Percentiles rank a stretch among this genome's conserved stretches.
phyloP scores from a whole-genome alignment of 2,329 filamentous ascomycete species.

The Epichloe sp. region DNA sequence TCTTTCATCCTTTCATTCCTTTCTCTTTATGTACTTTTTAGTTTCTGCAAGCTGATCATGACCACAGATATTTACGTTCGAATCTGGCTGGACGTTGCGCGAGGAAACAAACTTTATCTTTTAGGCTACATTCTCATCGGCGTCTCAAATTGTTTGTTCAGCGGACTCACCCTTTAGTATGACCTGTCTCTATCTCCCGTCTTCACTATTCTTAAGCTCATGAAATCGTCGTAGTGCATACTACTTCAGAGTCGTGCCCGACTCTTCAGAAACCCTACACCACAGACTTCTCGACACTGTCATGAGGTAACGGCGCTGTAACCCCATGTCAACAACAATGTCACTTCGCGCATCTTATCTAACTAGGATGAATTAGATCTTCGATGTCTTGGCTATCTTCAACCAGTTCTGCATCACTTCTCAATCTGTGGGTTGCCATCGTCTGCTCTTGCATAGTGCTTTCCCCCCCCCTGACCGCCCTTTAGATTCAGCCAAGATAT shows the following conservation, averaged over 20 bases:
- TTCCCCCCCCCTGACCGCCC: neutral
- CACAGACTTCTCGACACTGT: neutral
- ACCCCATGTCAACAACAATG: neutral
- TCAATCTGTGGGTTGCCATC: neutral
- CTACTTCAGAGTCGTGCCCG: neutral
- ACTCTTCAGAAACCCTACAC: neutral
- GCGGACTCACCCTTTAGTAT: neutral
- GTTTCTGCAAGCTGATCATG: neutral
- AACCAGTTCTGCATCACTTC: neutral
- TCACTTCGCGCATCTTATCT: neutral
- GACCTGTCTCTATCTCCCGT: neutral
- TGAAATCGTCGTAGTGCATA: neutral
- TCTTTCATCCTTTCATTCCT: neutral
- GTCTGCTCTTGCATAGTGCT: neutral
- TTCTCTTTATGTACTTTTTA: neutral
- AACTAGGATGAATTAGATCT: neutral
- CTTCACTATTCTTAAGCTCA: neutral
- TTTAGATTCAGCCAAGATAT: constrained; percentile 8
- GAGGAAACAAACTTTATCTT: neutral
- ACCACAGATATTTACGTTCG: neutral
- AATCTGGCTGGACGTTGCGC: neutral
- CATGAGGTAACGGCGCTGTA: neutral
- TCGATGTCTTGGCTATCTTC: neutral
- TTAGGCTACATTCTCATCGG: neutral
- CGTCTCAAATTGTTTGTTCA: neutral